phyloP scores from a whole-genome alignment of 176 grass and related monocot species.

The Guadua angustifolia region DNA sequence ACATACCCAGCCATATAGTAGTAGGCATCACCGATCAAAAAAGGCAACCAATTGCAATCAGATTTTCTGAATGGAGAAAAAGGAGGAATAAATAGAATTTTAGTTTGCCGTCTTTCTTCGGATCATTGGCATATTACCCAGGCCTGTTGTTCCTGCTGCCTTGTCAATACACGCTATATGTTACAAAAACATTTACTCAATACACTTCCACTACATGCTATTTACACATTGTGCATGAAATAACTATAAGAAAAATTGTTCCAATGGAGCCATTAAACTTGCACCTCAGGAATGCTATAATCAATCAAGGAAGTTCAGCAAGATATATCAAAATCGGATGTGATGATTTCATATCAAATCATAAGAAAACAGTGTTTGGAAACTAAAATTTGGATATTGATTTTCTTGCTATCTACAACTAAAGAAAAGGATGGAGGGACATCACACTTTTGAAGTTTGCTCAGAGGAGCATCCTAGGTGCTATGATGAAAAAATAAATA shows the following conservation, averaged over 20 bases:
- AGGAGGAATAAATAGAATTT: neutral
- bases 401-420: neutral
- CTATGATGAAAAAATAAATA: too few relatives aligned
- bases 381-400: neutral
- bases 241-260: constrained; percentile 13
- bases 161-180: neutral
- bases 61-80: neutral
- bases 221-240: neutral
- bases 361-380: neutral
- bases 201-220: neutral
- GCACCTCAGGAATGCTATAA: neutral
- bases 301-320: constrained; percentile 25
- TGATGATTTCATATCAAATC: neutral
- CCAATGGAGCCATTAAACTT: neutral
- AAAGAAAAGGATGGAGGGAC: neutral
- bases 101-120: neutral
- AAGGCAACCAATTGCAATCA: constrained; percentile 24
- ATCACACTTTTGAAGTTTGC: neutral
- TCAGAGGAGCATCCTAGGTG: neutral
- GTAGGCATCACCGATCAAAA: constrained; percentile 89
- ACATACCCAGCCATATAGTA: constrained; percentile 96
- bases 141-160: neutral
- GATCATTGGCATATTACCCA: neutral
- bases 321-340: constrained; percentile 18
- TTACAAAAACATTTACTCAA: neutral